Percentiles rank a stretch among this genome's conserved stretches.
Evolutionary conservation across 805 yeast species (phyloP).

Genomic region (Ogataea degrootiae): DNA sequence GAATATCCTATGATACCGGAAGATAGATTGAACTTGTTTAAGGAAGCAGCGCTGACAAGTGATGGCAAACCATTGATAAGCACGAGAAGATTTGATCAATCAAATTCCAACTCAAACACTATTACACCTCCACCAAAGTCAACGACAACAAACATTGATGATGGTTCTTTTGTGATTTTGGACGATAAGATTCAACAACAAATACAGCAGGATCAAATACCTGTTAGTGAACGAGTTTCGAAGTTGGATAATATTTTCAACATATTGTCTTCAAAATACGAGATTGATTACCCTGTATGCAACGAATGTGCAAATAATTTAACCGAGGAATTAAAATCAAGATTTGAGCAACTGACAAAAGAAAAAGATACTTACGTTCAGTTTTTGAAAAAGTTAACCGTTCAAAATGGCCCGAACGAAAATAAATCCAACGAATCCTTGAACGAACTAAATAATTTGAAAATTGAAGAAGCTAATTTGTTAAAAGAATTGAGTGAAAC

Average conservation of each 20-base stretch:
- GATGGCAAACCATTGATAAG: constrained; percentile 20
- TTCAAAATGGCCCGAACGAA: constrained; percentile 41
- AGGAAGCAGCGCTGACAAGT: constrained; percentile 26
- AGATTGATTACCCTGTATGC: constrained; percentile 84
- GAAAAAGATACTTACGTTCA: constrained; percentile 77
- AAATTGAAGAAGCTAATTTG: constrained; percentile 33
- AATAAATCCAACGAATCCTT: constrained; percentile 42
- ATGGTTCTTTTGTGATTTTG: constrained; percentile 28
- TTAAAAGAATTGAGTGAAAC: constrained; percentile 36
- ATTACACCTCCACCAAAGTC: too few species aligned
- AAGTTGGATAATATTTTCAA: constrained; percentile 65
- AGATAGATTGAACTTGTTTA: constrained; percentile 34
- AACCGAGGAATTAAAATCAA: constrained; percentile 57
- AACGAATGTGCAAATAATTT: constrained; percentile 73
- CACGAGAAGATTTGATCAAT: constrained; percentile 5
- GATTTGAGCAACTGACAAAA: constrained; percentile 65
- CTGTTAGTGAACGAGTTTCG: constrained; percentile 35
- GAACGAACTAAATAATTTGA: constrained; percentile 42
- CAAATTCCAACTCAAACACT: too few species aligned
- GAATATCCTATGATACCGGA: constrained; percentile 31
- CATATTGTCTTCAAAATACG: constrained; percentile 69
- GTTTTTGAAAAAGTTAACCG: constrained; percentile 65
- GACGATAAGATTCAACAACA: constrained; percentile 17
- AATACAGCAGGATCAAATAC: constrained; percentile 15
- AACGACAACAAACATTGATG: constrained; percentile 7